These are phyloP conservation scores for Paecilomyces fulvus DNA, from an alignment of 2,329 filamentous ascomycete species.

Conservation along the genomic window DNA sequence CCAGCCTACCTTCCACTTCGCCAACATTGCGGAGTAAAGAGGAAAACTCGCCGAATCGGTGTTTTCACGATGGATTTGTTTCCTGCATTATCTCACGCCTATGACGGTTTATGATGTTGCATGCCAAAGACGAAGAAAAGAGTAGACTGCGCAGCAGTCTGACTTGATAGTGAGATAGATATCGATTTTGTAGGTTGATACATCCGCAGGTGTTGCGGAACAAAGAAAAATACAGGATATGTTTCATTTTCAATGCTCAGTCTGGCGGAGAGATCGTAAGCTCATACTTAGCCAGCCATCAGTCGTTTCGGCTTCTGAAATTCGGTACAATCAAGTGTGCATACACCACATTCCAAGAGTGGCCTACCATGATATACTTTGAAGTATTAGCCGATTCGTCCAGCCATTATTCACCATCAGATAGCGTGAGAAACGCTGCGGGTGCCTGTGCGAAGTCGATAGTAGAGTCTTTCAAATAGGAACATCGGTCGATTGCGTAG, in stretches of 20 bases:
- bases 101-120: background rate
- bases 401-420: background rate
- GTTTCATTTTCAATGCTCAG: background rate
- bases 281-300: background rate
- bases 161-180: background rate
- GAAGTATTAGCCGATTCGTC: background rate
- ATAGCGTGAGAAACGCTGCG: background rate
- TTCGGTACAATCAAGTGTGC: background rate
- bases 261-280: background rate
- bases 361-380: background rate
- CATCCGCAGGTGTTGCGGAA: background rate
- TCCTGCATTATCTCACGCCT: background rate
- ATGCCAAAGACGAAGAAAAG: background rate
- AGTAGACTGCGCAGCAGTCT: background rate
- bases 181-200: background rate
- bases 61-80: background rate
- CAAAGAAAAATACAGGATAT: background rate
- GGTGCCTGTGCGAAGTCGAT: background rate
- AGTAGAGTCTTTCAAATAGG: background rate
- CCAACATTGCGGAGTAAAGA: conserved; percentile 56
- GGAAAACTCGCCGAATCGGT: background rate
- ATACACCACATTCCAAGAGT: too few species aligned
- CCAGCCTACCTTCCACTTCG: conserved; percentile 72
- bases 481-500: background rate
- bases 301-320: background rate